Percentiles rank a stretch among this genome's conserved stretches.
phyloP scores from a whole-genome alignment of 176 grass and related monocot genomes.

The Pontederia paniculata region DNA sequence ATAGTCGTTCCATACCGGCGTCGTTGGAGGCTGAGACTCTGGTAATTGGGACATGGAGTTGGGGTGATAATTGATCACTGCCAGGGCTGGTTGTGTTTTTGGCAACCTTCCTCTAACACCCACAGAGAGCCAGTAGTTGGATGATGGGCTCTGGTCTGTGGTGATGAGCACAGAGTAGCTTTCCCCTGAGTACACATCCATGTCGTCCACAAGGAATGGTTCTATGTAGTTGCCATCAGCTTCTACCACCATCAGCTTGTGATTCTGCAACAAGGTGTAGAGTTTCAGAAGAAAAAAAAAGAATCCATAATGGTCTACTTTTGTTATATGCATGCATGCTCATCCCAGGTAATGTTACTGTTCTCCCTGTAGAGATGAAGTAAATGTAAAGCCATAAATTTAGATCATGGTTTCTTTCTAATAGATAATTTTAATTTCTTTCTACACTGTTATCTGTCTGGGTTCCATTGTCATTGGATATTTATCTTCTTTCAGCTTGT shows the following conservation, averaged over 20 bases:
- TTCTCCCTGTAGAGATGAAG: too few relatives aligned
- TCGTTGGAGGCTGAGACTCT: conserved; percentile 24
- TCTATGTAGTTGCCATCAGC: conserved; percentile 81
- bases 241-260: conserved; percentile 85
- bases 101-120: conserved; percentile 58
- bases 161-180: conserved; percentile 76
- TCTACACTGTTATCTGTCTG: too few relatives aligned
- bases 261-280: conserved; percentile 32
- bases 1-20: conserved; percentile 68
- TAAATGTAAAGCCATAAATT: too few relatives aligned
- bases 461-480: too few relatives aligned
- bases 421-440: too few relatives aligned
- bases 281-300: too few relatives aligned
- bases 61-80: conserved; percentile 52
- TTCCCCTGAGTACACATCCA: conserved; percentile 88
- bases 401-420: too few relatives aligned
- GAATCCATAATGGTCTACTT: too few relatives aligned
- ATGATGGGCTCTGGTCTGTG: conserved; percentile 48
- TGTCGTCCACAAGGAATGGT: conserved; percentile 62
- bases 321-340: too few relatives aligned
- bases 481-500: too few relatives aligned
- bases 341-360: too few relatives aligned
- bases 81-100: conserved; percentile 49
- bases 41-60: conserved; percentile 42
- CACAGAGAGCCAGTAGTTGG: conserved; percentile 67